phyloP scores from a whole-genome alignment of 2,329 filamentous ascomycete species.

The Venturia oleaginea region DNA sequence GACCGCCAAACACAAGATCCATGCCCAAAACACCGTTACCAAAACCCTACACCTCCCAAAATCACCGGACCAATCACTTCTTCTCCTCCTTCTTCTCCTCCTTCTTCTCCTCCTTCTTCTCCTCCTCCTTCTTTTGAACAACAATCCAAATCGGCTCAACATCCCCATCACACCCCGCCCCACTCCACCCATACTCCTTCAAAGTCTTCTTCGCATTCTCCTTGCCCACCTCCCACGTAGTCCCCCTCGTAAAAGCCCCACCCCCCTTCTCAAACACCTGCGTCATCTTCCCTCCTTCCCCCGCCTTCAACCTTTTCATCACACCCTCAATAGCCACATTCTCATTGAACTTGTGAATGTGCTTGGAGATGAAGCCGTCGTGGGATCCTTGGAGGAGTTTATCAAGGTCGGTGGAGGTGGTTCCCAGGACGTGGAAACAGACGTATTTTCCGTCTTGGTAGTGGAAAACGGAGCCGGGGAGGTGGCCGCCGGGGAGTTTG shows the following conservation, averaged over 20 bases:
- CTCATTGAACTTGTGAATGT: slow-evolving; percentile 2
- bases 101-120: not conserved
- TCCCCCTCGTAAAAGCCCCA: slow-evolving; percentile 15
- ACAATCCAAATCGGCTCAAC: slow-evolving; percentile 6
- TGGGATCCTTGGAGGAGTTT: not conserved
- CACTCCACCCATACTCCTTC: slow-evolving; percentile 9
- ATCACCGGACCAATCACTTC: not conserved
- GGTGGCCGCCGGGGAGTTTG: not conserved
- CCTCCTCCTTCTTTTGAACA: not conserved
- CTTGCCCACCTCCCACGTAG: not conserved
- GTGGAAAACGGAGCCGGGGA: not conserved
- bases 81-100: not conserved
- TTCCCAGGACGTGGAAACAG: slow-evolving; percentile 5
- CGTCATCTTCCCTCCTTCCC: slow-evolving; percentile 13
- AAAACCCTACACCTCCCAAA: too few species aligned
- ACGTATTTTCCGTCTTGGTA: not conserved
- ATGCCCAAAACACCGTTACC: not conserved
- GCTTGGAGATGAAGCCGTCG: slow-evolving; percentile 8
- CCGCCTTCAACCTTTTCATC: slow-evolving; percentile 12
- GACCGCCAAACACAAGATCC: not conserved
- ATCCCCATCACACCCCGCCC: not conserved
- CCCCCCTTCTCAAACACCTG: slow-evolving; percentile 15
- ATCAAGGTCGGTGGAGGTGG: not conserved
- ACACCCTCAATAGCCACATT: slow-evolving; percentile 13
- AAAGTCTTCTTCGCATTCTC: not conserved